Evolutionary conservation across 2,329 filamentous ascomycete species (phyloP).

Genomic region (Microascus cirrosus): DNA sequence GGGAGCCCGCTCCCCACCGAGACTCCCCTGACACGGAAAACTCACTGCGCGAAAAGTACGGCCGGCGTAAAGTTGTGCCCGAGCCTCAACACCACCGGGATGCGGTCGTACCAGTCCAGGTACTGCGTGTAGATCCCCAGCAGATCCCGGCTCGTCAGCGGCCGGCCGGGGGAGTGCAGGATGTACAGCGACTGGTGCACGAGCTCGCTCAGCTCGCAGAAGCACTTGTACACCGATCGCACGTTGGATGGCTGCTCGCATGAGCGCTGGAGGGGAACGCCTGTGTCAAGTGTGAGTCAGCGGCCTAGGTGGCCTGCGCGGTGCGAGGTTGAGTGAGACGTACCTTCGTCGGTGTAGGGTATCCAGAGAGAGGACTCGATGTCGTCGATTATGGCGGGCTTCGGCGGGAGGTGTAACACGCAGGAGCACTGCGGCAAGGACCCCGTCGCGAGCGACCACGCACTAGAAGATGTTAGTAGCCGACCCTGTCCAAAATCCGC

Average conservation of each 20-base stretch:
- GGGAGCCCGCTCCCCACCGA: too few species aligned
- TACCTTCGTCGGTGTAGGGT: conserved; percentile 48
- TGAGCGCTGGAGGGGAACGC: too few species aligned
- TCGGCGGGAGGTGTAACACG: conserved; percentile 44
- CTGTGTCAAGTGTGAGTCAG: too few species aligned
- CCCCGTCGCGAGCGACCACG: conserved; percentile 54
- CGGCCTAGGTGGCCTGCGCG: too few species aligned
- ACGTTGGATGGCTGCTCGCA: conserved; percentile 56
- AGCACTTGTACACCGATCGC: conserved; percentile 54
- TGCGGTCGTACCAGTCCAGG: conserved; percentile 57
- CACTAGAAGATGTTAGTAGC: too few species aligned
- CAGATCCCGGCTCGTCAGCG: conserved; percentile 52
- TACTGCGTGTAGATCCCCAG: conserved; percentile 57
- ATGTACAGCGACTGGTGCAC: conserved; percentile 61
- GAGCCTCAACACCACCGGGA: conserved; percentile 53
- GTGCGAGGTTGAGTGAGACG: too few species aligned
- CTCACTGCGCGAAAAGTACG: conserved; percentile 64
- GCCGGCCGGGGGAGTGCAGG: conserved; percentile 58
- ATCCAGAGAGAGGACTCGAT: conserved; percentile 50
- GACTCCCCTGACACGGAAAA: too few species aligned
- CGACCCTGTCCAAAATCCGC: too few species aligned
- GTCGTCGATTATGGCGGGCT: conserved; percentile 47
- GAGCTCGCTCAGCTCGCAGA: conserved; percentile 62
- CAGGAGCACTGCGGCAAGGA: conserved; percentile 49
- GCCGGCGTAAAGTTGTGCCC: conserved; percentile 62